Base-by-base conservation (phyloP, 768 basidiomycete genomes). In the Russula foetens region DNA sequence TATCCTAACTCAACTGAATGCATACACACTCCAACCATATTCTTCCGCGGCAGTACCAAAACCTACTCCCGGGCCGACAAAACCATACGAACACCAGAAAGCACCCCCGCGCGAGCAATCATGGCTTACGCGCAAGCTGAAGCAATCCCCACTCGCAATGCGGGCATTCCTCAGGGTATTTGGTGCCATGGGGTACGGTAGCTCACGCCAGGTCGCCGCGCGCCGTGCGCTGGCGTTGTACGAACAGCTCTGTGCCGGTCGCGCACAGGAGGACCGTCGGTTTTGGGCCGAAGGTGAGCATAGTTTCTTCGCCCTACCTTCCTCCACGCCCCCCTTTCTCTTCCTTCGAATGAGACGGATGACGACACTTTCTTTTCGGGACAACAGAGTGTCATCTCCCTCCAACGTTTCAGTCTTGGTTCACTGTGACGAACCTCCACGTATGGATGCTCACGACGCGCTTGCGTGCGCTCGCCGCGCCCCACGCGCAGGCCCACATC, bases 361-460 rank as follows among this genome's bases (percentile, higher is more conserved):
- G 21, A n/a, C 24, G 5, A 24, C 11, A n/a, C 23, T 48, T 19
- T 35, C 9, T 17, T 12, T n/a, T n/a, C 3, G 41, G 9, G 14
- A 45, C 39, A 15, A 0, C 67, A 97, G 95, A 83, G 61, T 96
- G 90, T 68, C 79, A 78, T 60, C 79, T 98, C 7, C 93, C 95
- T 11, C 88, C 87, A 14, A 97, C 96, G 0, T 97, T 96, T 73
- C 95, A 98, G 69, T 91, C 96, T 17, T 98, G 94, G 90, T 98
- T 98, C 75, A 91, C 90, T 4, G 75, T 97, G 53, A 92, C 92
- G 29, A 93, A 95, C 65, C 78, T 98, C 29, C 93, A 98, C 73
- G 77, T 98, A 50, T 95, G 94, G 88, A 77, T 98, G 65, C 83
- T 95, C 52, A 87, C 87, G 19, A 88, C 90, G 55, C 88, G 95